Evolutionary conservation across 208 protist genomes (phyloP).

Genomic region (Crithidia mellificae): DNA sequence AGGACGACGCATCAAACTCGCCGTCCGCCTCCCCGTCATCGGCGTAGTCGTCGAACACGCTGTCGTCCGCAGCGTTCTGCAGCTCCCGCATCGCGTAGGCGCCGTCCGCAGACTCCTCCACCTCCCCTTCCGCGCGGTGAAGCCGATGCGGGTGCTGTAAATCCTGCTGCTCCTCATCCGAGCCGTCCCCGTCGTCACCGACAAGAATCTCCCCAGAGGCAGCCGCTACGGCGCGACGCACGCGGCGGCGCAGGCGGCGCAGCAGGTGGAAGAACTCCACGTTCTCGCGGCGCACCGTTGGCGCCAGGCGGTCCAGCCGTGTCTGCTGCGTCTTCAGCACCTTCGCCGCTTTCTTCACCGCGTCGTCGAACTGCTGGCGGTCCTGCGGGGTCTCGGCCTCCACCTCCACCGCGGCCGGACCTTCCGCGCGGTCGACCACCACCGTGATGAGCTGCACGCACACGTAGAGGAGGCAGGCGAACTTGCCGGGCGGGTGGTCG

Average conservation of each 20-base stretch:
- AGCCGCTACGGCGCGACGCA: constrained; percentile 45
- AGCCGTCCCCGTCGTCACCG: constrained; percentile 25
- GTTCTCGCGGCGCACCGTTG: constrained; percentile 63
- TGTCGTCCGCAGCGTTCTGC: constrained; percentile 73
- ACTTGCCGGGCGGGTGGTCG: constrained; percentile 74
- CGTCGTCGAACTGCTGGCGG: constrained; percentile 66
- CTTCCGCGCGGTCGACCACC: constrained; percentile 57
- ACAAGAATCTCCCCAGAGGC: constrained; percentile 51
- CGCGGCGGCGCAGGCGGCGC: constrained; percentile 59
- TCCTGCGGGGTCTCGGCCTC: constrained; percentile 77
- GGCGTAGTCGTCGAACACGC: constrained; percentile 66
- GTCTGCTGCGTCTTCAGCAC: constrained; percentile 57
- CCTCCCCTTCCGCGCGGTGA: too few relatives aligned
- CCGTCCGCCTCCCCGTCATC: constrained; percentile 16
- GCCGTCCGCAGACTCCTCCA: too few relatives aligned
- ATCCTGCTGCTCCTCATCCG: constrained; percentile 26
- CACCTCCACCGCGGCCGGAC: constrained; percentile 57
- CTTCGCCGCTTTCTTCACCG: constrained; percentile 57
- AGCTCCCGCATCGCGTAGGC: constrained; percentile 51
- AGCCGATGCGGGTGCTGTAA: constrained; percentile 8
- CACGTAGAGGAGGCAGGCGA: constrained; percentile 83
- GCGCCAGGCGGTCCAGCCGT: constrained; percentile 61
- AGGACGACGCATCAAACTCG: too few relatives aligned
- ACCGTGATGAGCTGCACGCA: constrained; percentile 78
- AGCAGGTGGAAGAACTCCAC: constrained; percentile 69